Base-by-base conservation (phyloP, 2,329 filamentous ascomycete species). In the Alternaria sp. region DNA sequence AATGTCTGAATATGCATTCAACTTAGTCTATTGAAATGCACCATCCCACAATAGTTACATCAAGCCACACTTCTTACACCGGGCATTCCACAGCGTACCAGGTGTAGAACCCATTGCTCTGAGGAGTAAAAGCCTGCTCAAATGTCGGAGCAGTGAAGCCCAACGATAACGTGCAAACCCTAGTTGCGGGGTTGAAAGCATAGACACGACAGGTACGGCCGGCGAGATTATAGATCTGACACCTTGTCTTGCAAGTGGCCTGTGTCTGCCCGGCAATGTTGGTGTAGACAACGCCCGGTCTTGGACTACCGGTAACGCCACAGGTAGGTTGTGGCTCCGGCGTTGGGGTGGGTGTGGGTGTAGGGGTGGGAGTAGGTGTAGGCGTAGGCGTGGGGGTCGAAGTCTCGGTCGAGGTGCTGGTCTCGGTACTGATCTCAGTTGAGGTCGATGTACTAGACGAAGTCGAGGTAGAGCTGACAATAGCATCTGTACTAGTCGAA, bases 71-170 rank as follows among this genome's bases (percentile, higher is more conserved):
- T n/a, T 2, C 4, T 41, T 2, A 41, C 8, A 41, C 33, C 15
- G 4, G 15, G 33, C 33, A 41, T 41, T 41, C 33, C 15, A 41
- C 33, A n/a, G 33, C 6, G 14, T 37, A 37, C 33, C 33, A 28
- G 3, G 10, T 11, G 1, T 11, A 28, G 10, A 5, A 5, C 4
- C 26, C 26, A 28, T 28, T 28, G 3, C 4, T 5, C 0, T 0
- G 0, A 28, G 26, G 26, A 11, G 26, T 15, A 37, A 37, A 15
- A 37, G 33, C 33, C 6, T 37, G 3, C 33, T n/a, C 33, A 14
- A 37, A 37, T 8, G 33, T 37, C 6, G 30, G 30, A 8, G 6
- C 30, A 4, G 14, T 7, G 14, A 15, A 33, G 3, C 30, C 30
- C 14, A 33, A 4, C 6, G 30, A 14, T 15, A 37, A 3, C 7